Base-by-base conservation (phyloP, 768 basidiomycete species). In the Hypholoma fasciculare region DNA sequence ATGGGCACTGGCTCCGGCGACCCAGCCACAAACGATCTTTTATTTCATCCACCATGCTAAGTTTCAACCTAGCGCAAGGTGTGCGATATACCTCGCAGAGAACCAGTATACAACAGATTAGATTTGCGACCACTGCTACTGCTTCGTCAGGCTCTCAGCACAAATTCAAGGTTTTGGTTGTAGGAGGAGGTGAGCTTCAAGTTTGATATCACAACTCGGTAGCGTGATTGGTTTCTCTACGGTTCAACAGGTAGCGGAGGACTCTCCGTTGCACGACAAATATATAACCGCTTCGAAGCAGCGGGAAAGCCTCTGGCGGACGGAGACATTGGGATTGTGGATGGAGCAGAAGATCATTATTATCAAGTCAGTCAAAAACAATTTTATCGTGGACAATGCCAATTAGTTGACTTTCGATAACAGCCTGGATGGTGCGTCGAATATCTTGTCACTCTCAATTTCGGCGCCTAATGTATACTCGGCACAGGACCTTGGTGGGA, bases 401-500 rank as follows among this genome's bases (percentile, higher is more conserved):
- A 38, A 56, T 52, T 30, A 27, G 13, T 23, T 43, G 27, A 17
- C 13, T 20, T n/a, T 19, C 4, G 23, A 23, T 23, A 54, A 34
- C 57, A 96, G 85, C 96, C 96, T 19, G 96, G 96, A 74, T 98
- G 96, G 92, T 92, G 72, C 66, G 77, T 63, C 23, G 13, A 44
- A 30, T 23, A 11, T 46, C 16, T 16, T 4, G n/a, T 14, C 27
- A 42, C 38, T 19, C 17, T 7, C 3, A 9, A 20, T 48, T 40
- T 19, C 30, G 23, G 39, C 36, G 16, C 37, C 26, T 34, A 6
- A 49, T 17, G 13, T 49, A 23, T 23, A 7, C 20, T 9, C 12
- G 53, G 46, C 58, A 93, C 58, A 93, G 92, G 94, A 96, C 95
- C 1, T 83, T 97, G 42, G 95, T 94, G 39, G 96, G 94, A 13